Evolutionary conservation across 805 yeast genomes (phyloP), one percentile per base, ranked within the genome.

Genomic region (Metschnikowia hibisci): DNA sequence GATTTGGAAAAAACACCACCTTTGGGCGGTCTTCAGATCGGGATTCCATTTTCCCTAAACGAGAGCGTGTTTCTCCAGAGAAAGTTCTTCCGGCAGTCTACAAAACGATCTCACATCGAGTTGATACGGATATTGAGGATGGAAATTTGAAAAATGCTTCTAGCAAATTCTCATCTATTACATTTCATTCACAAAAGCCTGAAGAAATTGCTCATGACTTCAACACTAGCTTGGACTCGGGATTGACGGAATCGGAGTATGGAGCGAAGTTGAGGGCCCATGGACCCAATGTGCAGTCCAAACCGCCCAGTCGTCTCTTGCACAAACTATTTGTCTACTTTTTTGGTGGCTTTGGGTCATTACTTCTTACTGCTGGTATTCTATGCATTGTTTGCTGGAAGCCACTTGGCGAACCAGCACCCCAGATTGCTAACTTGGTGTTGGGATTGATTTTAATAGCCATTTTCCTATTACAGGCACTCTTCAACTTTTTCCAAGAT

Each of bases 271-370:
- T 42, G 25, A 52, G 60, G 42, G 41, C 39, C 13, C 63, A 50
- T 47, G 77, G 77, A 8, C 42, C 37, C 4, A 71, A 71, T 43
- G 50, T 60, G 32, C 73, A 64, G 48, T 51, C 66, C n/a, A 65
- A 62, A 37, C 75, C 74, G 9, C 60, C 65, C 14, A 55, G 60
- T 6, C 60, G 63, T 28, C 51, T 60, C 37, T 43, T 61, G 20
- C 61, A 53, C 46, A 69, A 63, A 52, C 43, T 67, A 3, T 59
- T 69, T 34, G 45, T 57, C 40, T 70, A 74, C 53, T 58, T 70
- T 43, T 74, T 74, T 58, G 77, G 77, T 43, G 78, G 79, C 6
- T 74, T 74, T 56, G 77, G 80, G 25, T 46, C 62, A 1, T 57
- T 74, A 34, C 58, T 74, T 29, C 53, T 71, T 40, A 52, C 60